Evolutionary conservation across 352 stramenopile species (phyloP), one percentile per base, ranked within the genome.

Genomic region (Pythium insidiosum): DNA sequence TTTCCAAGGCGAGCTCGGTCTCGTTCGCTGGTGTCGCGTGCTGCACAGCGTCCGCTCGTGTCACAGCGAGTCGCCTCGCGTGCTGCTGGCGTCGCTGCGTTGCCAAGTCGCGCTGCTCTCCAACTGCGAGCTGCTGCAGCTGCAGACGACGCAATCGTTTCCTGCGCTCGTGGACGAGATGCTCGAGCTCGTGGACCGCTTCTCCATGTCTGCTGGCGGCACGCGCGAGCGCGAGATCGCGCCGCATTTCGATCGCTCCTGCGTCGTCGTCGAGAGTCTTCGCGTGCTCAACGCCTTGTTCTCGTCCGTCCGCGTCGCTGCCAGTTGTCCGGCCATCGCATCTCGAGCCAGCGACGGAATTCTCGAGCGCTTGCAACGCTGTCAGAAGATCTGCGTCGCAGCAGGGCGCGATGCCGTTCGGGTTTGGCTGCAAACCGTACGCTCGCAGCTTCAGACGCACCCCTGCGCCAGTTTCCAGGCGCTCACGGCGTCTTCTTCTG

Each of bases 1-100:
- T 2, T 79, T 83, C 43, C 59, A 83, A 26, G 58, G 58, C 19
- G 53, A 75, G 38, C 61, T 48, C 0, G 62, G 64, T 7, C 36
- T 55, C 6, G 11, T 71, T 5, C 34, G 43, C 25, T 35, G 77
- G 20, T 77, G 65, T 62, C 47, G 28, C 6, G 44, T 61, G 10
- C 13, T 83, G n/a, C 58, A 49, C 6, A 13, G 44, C 4, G 48
- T 68, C 35, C 61, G 67, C 1, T 58, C 50, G 1, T 38, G 43
- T 0, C 54, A 71, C 11, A 49, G 62, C 7, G n/a, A 38, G 21
- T 77, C 70, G 0, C 34, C 58, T 35, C 56, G 70, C 5, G 57
- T 79, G 2, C 46, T 73, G 10, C 30, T 65, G 20, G 44, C 44
- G 0, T 73, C 70, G 9, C 45, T 80, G 5, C 20, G 43, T 6